Conservation (phyloP, 2,329 filamentous ascomycete species). For the Aureobasidium melanogenum region DNA sequence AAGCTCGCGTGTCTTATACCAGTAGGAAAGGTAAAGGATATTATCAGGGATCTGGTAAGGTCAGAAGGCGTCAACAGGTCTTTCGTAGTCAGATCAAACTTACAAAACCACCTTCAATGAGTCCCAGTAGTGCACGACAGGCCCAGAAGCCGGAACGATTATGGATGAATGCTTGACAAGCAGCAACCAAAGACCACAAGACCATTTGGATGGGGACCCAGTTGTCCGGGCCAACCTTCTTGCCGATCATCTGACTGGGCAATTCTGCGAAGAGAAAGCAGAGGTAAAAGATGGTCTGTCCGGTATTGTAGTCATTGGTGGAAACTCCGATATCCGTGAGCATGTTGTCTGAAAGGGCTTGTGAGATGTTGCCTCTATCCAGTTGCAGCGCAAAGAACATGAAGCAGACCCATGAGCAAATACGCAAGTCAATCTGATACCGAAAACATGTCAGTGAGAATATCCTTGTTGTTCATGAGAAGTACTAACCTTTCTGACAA, state of each 20-base stretch:
- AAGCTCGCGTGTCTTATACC: constrained; percentile 63
- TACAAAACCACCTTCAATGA: constrained; percentile 41
- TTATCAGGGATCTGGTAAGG: constrained; percentile 45
- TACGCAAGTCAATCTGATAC: constrained; percentile 40
- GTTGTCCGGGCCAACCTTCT: constrained; percentile 19
- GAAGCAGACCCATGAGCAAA: constrained; percentile 44
- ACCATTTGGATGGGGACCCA: constrained; percentile 26
- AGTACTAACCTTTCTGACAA: constrained; percentile 43
- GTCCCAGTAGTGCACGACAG: constrained; percentile 34
- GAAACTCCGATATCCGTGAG: constrained; percentile 44
- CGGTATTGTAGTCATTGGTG: constrained; percentile 38
- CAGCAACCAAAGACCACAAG: constrained; percentile 18
- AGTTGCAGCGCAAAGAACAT: constrained; percentile 46
- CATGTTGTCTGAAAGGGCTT: constrained; percentile 52
- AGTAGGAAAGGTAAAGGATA: constrained; percentile 63
- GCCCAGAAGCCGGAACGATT: constrained; percentile 34
- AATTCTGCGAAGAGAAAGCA: constrained; percentile 32
- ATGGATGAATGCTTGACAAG: constrained; percentile 21
- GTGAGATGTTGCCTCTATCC: constrained; percentile 47
- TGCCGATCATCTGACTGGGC: constrained; percentile 25
- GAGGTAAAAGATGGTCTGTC: constrained; percentile 34
- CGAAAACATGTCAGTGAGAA: constrained; percentile 29
- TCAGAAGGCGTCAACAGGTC: neutral
- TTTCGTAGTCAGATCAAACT: neutral
- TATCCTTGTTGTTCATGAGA: neutral